Conservation (phyloP, 1,284 basidiomycete genomes). For the Coniferiporia sulphurascens region DNA sequence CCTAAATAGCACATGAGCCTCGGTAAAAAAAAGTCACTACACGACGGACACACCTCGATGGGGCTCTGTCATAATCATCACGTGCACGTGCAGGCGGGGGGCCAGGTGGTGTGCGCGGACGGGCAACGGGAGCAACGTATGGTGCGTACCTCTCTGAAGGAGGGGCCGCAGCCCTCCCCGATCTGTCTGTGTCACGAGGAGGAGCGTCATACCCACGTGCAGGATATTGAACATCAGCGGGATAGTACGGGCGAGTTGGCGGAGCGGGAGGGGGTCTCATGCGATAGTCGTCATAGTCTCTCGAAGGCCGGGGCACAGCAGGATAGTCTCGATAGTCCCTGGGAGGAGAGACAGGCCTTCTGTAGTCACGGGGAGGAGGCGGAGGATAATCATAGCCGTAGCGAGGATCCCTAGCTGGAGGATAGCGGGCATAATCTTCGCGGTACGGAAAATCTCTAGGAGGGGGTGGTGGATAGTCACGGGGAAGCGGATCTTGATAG, state of each 20-base stretch:
- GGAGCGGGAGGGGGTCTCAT: conserved; percentile 38
- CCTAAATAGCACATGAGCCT: conserved; percentile 26
- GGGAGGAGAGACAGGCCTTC: conserved; percentile 54
- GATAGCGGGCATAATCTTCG: conserved; percentile 48
- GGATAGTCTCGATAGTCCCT: conserved; percentile 65
- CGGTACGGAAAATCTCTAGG: conserved; percentile 44
- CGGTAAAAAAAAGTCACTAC: neutral
- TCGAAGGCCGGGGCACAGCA: conserved; percentile 42
- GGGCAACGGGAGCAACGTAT: conserved; percentile 43
- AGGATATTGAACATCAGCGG: conserved; percentile 24
- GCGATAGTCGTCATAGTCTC: conserved; percentile 66
- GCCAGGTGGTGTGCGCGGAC: conserved; percentile 35
- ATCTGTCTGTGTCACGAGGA: conserved; percentile 26
- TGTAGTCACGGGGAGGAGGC: conserved; percentile 44
- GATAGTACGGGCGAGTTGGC: conserved; percentile 37
- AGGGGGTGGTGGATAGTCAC: conserved; percentile 43
- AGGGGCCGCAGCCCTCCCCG: conserved; percentile 24
- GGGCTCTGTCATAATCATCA: conserved; percentile 29
- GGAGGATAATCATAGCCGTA: conserved; percentile 45
- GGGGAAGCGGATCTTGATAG: conserved; percentile 47
- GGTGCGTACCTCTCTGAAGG: conserved; percentile 39
- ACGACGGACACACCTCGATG: conserved; percentile 39
- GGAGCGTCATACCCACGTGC: conserved; percentile 24
- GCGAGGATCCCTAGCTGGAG: conserved; percentile 43
- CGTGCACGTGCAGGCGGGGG: conserved; percentile 22